Percentiles rank a stretch among this genome's conserved stretches.
Conservation (phyloP, 2,329 filamentous ascomycete genomes). For the Aspergillus fischeri region DNA sequence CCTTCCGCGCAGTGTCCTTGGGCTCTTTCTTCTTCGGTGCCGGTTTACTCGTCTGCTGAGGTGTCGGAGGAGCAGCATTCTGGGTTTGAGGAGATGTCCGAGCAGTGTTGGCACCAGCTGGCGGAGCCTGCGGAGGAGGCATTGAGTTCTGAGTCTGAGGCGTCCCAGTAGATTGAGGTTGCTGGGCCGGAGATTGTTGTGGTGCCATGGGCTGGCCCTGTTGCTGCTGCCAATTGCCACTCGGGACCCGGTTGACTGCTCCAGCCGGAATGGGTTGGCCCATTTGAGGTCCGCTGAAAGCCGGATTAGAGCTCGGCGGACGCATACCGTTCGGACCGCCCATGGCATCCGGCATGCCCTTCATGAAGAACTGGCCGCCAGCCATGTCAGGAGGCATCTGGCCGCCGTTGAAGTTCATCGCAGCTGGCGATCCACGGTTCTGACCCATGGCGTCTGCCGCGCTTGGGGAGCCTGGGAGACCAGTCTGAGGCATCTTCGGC, state of each 20-base stretch:
- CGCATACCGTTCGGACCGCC: slow-evolving; percentile 53
- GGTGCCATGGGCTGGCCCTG: slow-evolving; percentile 45
- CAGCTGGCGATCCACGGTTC: slow-evolving; percentile 57
- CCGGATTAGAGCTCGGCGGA: slow-evolving; percentile 51
- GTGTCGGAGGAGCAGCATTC: slow-evolving; percentile 55
- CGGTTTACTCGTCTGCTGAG: slow-evolving; percentile 55
- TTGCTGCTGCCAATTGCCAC: slow-evolving; percentile 39
- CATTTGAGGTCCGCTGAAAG: slow-evolving; percentile 40
- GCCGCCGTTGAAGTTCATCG: slow-evolving; percentile 51
- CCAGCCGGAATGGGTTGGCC: slow-evolving; percentile 42
- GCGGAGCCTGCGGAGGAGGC: slow-evolving; percentile 47
- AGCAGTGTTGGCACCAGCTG: slow-evolving; percentile 36
- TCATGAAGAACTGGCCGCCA: slow-evolving; percentile 40
- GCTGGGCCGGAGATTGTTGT: slow-evolving; percentile 41
- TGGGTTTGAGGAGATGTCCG: slow-evolving; percentile 44
- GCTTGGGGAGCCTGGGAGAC: slow-evolving; percentile 54
- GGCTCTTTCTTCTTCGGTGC: slow-evolving; percentile 58
- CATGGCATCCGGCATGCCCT: slow-evolving; percentile 42
- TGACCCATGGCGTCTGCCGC: slow-evolving; percentile 54
- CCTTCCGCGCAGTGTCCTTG: slow-evolving; percentile 51
- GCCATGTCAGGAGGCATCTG: slow-evolving; percentile 49
- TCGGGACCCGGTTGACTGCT: slow-evolving; percentile 36
- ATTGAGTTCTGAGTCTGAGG: slow-evolving; percentile 55
- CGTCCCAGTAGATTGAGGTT: slow-evolving; percentile 49
- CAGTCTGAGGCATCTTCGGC: slow-evolving; percentile 55